Base-by-base conservation (phyloP, 1,284 basidiomycete species). In the Ganoderma meredithae region DNA sequence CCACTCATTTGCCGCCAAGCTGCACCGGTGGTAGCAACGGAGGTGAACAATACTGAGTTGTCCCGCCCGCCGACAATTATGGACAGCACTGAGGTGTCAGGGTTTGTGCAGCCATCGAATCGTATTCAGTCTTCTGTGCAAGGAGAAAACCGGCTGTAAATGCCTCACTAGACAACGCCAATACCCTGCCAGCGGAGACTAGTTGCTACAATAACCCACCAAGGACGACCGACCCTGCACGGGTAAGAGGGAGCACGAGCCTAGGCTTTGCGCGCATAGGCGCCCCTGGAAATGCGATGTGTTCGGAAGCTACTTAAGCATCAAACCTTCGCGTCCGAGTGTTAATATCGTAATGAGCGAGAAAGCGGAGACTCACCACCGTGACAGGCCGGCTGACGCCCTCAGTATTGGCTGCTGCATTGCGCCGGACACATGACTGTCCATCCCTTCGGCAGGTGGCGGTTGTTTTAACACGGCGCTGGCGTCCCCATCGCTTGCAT, bases 351-450 rank as follows among this genome's bases (percentile, higher is more conserved):
- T 39, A 41, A 60, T 40, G 22, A n/a, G 49, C 44, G 47, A 53
- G 19, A 47, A 19, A 49, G 27, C 44, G 60, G 49, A 62, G 61
- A 62, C 49, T 52, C 19, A 53, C 61, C 22, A 25, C n/a, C n/a
- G n/a, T n/a, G n/a, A n/a, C n/a, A 52, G n/a, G 12, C 22, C 22
- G 47, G 8, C 12, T 13, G 22, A 13, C 47, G 47, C 47, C 47
- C 22, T 25, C 4, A 25, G 47, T n/a, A n/a, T n/a, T n/a, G n/a
- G n/a, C n/a, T n/a, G n/a, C n/a, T n/a, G n/a, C 10, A 52, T 25
- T 33, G 55, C 55, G 19, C 55, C 58, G 13, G 39, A 19, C 6
- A 60, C 58, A 40, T 60, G 43, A 60, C 56, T 40, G 22, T 55
- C 31, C 31, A 31, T 17, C 25, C 15, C 15, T n/a, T 33, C 15